phyloP scores from a whole-genome alignment of 2,329 filamentous ascomycete genomes.

The Alternaria novae-zelandiae region DNA sequence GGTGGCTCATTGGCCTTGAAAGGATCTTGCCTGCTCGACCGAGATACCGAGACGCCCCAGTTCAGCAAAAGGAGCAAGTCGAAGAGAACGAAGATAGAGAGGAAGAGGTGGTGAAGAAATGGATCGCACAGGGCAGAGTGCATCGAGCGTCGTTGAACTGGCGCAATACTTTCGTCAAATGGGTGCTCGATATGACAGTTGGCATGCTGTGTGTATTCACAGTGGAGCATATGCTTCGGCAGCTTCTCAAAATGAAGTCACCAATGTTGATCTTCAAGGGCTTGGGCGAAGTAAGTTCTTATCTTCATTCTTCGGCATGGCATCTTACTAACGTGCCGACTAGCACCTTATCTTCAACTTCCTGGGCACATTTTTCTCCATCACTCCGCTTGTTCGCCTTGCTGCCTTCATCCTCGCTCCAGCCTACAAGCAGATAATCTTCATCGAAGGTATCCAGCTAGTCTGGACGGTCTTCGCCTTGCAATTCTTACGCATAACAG shows the following conservation, averaged over 20 bases:
- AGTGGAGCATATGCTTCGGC: neutral
- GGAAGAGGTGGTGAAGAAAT: conserved; percentile 24
- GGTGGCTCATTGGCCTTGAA: conserved; percentile 20
- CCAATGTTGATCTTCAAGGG: neutral
- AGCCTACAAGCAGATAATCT: conserved; percentile 21
- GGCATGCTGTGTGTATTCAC: conserved; percentile 5
- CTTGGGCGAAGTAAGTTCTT: conserved; percentile 8
- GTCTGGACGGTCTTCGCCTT: conserved; percentile 7
- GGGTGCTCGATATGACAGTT: conserved; percentile 19
- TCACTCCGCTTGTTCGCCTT: conserved; percentile 6
- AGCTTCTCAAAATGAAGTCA: conserved; percentile 5
- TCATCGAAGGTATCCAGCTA: conserved; percentile 11
- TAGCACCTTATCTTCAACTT: conserved; percentile 6
- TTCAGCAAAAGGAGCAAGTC: conserved; percentile 1
- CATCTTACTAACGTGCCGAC: neutral
- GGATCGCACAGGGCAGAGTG: conserved; percentile 22
- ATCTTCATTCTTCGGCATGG: neutral
- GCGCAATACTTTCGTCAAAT: conserved; percentile 25
- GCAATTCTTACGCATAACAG: conserved; percentile 3
- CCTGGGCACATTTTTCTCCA: conserved; percentile 2
- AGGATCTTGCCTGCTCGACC: conserved; percentile 16
- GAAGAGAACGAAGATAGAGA: conserved; percentile 19
- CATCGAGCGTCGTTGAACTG: conserved; percentile 21
- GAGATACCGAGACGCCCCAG: neutral
- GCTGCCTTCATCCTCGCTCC: conserved; percentile 16